Base-by-base conservation (phyloP, 805 yeast genomes). In the Clavispora fructus region DNA sequence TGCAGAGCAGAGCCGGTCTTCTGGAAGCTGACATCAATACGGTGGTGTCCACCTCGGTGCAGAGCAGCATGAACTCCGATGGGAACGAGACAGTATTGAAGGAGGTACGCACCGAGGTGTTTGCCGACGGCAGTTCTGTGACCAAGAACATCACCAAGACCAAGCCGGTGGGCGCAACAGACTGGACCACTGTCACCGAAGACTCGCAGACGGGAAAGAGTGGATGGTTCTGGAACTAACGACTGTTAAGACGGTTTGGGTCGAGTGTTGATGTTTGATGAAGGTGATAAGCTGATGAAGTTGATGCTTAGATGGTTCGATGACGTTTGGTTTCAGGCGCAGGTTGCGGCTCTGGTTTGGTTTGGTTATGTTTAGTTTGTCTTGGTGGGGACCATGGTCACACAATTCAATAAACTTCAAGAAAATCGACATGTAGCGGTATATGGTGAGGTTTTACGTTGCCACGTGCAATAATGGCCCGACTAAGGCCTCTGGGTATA, bases 101-200 rank as follows among this genome's bases (percentile, higher is more conserved):
- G 27, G 73, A 70, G 47, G 49, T 53, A 14, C 61, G 57, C 42
- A 64, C 68, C 4, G 71, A 71, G 47, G 58, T 54, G 41, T 71
- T 55, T 45, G 54, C 50, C 27, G 74, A 71, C 49, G 77, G 77
- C 26, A 67, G 70, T 2, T 60, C 68, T 12, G 43, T 49, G 16
- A 64, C 68, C 12, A 63, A 58, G 41, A 63, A 58, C 16, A 51
- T 64, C 23, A 56, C 58, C 32, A 67, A 64, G 52, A 46, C 62
- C 35, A 69, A 63, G 49, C 71, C 74, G 2, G 35, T 59, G 39
- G 70, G 65, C 4, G 59, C 73, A 3, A 51, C 51, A 12, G 58
- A 63, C 6, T 71, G 75, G 75, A 55, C 42, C 14, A 56, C 54
- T 13, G 64, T 65, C 4, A 54, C 57, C 12, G 69, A 67, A 45